Evolutionary conservation across 225 moss, liverwort and hornwort species (phyloP).

Genomic region (Physcomitrium patens): DNA sequence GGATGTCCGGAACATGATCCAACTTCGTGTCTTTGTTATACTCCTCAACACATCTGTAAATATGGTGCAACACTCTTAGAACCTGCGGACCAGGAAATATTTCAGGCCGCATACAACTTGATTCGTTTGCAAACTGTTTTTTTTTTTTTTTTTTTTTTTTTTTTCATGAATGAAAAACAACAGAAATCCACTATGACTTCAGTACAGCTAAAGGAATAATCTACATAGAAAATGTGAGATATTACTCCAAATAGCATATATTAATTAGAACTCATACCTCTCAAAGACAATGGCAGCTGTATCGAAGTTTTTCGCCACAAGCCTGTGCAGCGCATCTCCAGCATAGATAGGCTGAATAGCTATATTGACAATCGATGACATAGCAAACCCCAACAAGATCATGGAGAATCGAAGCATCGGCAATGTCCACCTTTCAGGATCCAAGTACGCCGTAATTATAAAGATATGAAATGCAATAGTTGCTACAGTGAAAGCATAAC

Average conservation of each 20-base stretch:
- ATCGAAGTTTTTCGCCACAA: constrained; percentile 93
- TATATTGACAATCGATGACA: constrained; percentile 72
- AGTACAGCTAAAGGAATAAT: background rate
- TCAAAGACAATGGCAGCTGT: constrained; percentile 79
- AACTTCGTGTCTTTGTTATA: constrained; percentile 76
- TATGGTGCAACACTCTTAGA: background rate
- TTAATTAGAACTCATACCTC: constrained; percentile 41
- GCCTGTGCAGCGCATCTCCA: constrained; percentile 83
- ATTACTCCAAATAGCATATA: background rate
- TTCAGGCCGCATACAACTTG: background rate
- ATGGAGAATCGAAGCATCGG: constrained; percentile 83
- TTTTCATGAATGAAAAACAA: too few species aligned
- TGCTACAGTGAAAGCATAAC: constrained; percentile 69
- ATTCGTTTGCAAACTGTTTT: background rate
- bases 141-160: too few species aligned
- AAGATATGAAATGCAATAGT: constrained; percentile 72
- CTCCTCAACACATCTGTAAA: constrained; percentile 85
- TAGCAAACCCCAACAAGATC: constrained; percentile 81
- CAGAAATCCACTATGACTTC: background rate
- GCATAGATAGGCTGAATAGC: constrained; percentile 83
- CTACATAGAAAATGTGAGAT: background rate
- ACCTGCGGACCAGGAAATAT: background rate
- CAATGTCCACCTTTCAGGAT: constrained; percentile 81
- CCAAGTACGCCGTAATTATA: constrained; percentile 58
- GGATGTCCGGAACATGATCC: constrained; percentile 92